Base-by-base conservation (phyloP, 2,329 filamentous ascomycete species). In the Fusarium sp. region DNA sequence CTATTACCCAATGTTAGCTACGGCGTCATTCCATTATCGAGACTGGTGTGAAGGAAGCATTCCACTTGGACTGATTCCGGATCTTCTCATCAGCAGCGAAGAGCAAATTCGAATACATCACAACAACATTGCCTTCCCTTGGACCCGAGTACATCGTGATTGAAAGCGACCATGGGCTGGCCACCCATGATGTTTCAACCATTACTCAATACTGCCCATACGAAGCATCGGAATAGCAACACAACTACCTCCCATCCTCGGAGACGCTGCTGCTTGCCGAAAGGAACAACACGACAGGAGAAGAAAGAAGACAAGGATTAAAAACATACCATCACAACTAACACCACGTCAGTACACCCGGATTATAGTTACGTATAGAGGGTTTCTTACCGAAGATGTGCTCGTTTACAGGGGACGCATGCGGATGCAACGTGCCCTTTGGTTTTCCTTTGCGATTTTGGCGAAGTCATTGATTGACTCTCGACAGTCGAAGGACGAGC, bases 381-480 rank as follows among this genome's bases (percentile, higher is more conserved):
- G 17, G 15, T 14, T 22, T 71, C 82, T 75, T 80, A 89, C 87
- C 88, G 84, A 67, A 96, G 84, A 85, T 96, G 92, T 37, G 92
- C 92, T 78, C 88, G 89, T 77, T 95, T 95, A 81, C 92, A 96
- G 62, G 93, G 93, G 70, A 95, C 90, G 76, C 92, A 96, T 25
- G 92, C 92, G 35, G 92, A 94, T 50, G 92, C 91, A 53, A 95
- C 92, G 81, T 96, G 92, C 15, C 91, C 91, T 76, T 93, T 93
- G 7, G 90, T 89, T 77, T 90, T 91, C 69, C 88, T 83, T 65
- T 89, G 87, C 8, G 86, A 82, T 71, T 88, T 90, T 3, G 87
- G 85, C 39, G 87, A 88, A 13, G 82, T 79, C 65, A 83, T 85
- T 4, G 82, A 77, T 35, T 81, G 78, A 23, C 76, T 77, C 37